A percentile compares a stretch with the other conserved stretches of the same genome.
These are phyloP conservation scores for Apiotrichum montevideense DNA, from an alignment of 1,284 basidiomycete genomes.

Conservation along the genomic window DNA sequence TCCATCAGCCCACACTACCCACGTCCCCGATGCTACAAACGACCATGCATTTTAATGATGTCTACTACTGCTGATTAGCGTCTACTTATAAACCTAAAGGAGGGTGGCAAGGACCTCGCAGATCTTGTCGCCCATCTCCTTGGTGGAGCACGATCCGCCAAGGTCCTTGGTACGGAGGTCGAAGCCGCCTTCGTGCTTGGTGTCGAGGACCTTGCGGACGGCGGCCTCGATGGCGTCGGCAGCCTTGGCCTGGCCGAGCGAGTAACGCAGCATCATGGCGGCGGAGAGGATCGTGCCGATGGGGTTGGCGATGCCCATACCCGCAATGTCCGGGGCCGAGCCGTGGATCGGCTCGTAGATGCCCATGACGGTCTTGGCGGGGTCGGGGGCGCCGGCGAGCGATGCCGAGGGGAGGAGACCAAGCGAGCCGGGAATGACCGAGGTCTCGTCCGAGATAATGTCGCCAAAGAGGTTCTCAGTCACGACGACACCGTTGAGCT, in stretches of 20 bases:
- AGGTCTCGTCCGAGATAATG: constrained; percentile 92
- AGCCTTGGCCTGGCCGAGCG: constrained; percentile 6
- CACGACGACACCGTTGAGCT: constrained; percentile 90
- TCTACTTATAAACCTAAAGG: constrained; percentile 34
- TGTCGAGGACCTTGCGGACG: constrained; percentile 82
- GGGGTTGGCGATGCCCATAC: constrained; percentile 80
- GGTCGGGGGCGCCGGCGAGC: constrained; percentile 69
- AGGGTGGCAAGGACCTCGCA: constrained; percentile 66
- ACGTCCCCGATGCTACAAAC: not conserved
- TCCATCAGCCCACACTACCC: too few species aligned
- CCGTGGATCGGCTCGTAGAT: constrained; percentile 66
- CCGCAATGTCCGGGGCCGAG: constrained; percentile 85
- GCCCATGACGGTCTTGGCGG: constrained; percentile 64
- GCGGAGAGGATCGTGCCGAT: constrained; percentile 90
- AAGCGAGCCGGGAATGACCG: constrained; percentile 95
- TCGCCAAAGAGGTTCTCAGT: constrained; percentile 93
- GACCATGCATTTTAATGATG: not conserved
- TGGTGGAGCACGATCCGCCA: constrained; percentile 69
- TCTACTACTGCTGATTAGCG: not conserved
- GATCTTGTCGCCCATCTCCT: constrained; percentile 77
- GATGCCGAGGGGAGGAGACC: constrained; percentile 87
- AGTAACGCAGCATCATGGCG: constrained; percentile 77
- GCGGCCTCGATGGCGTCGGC: constrained; percentile 69
- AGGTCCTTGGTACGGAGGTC: constrained; percentile 83
- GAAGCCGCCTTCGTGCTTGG: constrained; percentile 61